These are phyloP conservation scores for Penicillium palitans DNA, from an alignment of 2,329 filamentous ascomycete genomes.

Conservation along the genomic window DNA sequence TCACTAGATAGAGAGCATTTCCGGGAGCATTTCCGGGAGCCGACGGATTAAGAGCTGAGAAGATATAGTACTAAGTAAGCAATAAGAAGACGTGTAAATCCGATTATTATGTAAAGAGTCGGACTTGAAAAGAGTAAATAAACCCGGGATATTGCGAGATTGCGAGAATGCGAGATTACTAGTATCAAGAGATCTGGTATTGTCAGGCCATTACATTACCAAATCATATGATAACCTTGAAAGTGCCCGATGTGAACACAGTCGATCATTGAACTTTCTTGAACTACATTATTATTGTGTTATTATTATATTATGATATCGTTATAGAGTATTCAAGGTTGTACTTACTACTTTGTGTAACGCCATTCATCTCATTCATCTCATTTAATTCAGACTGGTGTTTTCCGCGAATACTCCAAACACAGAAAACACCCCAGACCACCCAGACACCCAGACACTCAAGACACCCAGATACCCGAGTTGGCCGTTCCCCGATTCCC, in stretches of 20 bases:
- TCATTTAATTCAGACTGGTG: neutral
- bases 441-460: neutral
- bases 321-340: neutral
- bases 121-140: neutral
- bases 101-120: neutral
- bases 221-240: slow-evolving; percentile 1
- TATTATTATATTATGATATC: too few relatives aligned
- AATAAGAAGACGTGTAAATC: neutral
- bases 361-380: neutral
- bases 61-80: neutral
- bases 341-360: neutral
- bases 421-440: too few relatives aligned
- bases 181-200: neutral
- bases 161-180: neutral
- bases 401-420: neutral
- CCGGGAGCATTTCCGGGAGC: neutral
- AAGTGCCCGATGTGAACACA: neutral
- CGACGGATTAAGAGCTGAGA: neutral
- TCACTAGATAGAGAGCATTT: neutral
- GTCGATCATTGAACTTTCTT: neutral
- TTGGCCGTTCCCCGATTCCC: neutral
- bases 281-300: too few relatives aligned
- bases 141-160: neutral
- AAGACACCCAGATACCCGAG: slow-evolving; percentile 4
- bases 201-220: neutral